Evolutionary conservation across 331 rosid species (phyloP).

Genomic region (Phaseolus coccineus): DNA sequence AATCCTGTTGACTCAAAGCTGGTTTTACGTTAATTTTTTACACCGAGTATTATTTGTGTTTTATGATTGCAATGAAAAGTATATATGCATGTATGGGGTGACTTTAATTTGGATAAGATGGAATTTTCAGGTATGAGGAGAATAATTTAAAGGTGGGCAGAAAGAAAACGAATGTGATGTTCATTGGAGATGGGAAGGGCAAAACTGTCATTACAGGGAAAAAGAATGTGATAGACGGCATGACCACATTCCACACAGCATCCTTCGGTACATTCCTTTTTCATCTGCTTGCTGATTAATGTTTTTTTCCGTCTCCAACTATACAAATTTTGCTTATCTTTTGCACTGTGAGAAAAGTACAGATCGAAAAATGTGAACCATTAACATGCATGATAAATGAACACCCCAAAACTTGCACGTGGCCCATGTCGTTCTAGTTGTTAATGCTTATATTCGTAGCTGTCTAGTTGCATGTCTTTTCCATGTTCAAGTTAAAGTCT

Average conservation of each 20-base stretch:
- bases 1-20: not conserved
- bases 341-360: not conserved
- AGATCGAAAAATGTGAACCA: not conserved
- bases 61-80: not conserved
- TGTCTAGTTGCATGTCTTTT: conserved; percentile 36
- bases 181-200: conserved; percentile 89
- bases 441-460: not conserved
- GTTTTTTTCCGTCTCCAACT: not conserved
- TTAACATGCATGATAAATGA: conserved; percentile 28
- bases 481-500: not conserved
- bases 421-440: conserved; percentile 32
- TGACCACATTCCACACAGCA: conserved; percentile 93
- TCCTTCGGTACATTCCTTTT: conserved; percentile 68
- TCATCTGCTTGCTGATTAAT: not conserved
- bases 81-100: not conserved
- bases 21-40: too few species aligned
- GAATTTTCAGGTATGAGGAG: conserved; percentile 79
- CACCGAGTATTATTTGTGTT: too few species aligned
- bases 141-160: conserved; percentile 81
- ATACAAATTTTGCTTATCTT: not conserved
- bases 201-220: conserved; percentile 73
- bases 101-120: conserved; percentile 12
- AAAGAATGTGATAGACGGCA: conserved; percentile 49
- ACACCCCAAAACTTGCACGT: conserved; percentile 45
- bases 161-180: conserved; percentile 86